phyloP scores from a whole-genome alignment of 2,329 filamentous ascomycete genomes.

The Diaporthe amygdali region DNA sequence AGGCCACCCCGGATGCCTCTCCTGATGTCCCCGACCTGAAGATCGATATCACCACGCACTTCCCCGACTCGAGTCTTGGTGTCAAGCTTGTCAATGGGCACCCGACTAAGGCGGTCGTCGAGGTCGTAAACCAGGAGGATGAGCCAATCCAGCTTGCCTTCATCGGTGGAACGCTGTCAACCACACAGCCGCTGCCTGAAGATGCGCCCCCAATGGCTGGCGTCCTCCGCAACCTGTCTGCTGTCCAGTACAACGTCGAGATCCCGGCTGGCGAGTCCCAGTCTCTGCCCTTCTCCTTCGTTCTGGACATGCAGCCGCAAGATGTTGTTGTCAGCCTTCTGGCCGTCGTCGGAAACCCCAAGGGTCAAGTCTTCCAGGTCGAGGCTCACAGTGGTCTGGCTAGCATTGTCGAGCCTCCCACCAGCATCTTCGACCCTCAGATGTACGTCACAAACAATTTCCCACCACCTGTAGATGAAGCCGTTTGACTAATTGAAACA shows the following conservation, averaged over 20 bases:
- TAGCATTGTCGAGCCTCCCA: conserved; percentile 86
- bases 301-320: conserved; percentile 90
- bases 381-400: conserved; percentile 83
- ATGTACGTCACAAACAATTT: conserved; percentile 66
- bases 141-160: conserved; percentile 76
- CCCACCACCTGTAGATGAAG: background rate
- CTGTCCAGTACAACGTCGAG: conserved; percentile 73
- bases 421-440: conserved; percentile 92
- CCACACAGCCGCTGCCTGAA: conserved; percentile 57
- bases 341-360: conserved; percentile 72
- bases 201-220: conserved; percentile 51
- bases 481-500: background rate
- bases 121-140: conserved; percentile 84
- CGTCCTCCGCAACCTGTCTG: conserved; percentile 85
- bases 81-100: conserved; percentile 95
- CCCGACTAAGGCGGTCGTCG: conserved; percentile 80
- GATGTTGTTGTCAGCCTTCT: conserved; percentile 81
- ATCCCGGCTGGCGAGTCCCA: conserved; percentile 79
- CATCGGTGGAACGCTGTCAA: conserved; percentile 75
- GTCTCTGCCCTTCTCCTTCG: conserved; percentile 81
- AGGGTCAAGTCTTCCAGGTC: conserved; percentile 76
- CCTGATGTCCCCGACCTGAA: conserved; percentile 53
- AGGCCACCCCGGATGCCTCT: conserved; percentile 29
- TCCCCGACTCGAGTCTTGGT: conserved; percentile 79
- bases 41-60: conserved; percentile 68